Evolutionary conservation across 1,284 basidiomycete species (phyloP).

Genomic region (Neolentinus lepideus): DNA sequence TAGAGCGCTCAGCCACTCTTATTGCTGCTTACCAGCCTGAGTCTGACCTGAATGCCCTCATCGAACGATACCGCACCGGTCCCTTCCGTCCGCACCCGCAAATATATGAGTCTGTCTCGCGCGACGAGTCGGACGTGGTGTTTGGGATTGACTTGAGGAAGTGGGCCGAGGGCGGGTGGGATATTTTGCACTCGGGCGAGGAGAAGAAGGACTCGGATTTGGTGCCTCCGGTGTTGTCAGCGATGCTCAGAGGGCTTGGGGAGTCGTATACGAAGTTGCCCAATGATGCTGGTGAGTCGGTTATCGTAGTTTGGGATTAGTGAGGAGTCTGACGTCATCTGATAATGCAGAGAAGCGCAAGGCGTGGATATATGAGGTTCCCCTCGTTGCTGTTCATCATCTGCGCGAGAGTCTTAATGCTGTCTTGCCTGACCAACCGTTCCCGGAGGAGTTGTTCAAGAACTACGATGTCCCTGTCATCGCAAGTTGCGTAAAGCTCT

Average conservation of each 20-base stretch:
- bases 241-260: conserved; percentile 58
- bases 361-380: conserved; percentile 91
- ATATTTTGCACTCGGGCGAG: conserved; percentile 34
- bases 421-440: conserved; percentile 55
- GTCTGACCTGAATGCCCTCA: conserved; percentile 73
- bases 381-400: conserved; percentile 74
- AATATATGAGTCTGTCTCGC: conserved; percentile 71
- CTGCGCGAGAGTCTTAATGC: conserved; percentile 79
- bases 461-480: conserved; percentile 84
- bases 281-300: conserved; percentile 53
- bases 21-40: conserved; percentile 83
- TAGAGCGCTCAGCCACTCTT: conserved; percentile 66
- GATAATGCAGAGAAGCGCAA: conserved; percentile 67
- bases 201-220: conserved; percentile 44
- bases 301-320: neutral
- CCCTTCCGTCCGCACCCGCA: conserved; percentile 82
- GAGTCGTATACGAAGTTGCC: conserved; percentile 59
- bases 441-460: conserved; percentile 57
- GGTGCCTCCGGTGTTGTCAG: conserved; percentile 71
- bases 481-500: conserved; percentile 80
- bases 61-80: conserved; percentile 86
- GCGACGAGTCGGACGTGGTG: conserved; percentile 76
- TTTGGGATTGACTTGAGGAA: conserved; percentile 86
- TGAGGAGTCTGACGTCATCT: neutral
- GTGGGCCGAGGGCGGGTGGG: conserved; percentile 76